Evolutionary conservation across 345 rosid species (phyloP).

Genomic region (Balakata baccata): DNA sequence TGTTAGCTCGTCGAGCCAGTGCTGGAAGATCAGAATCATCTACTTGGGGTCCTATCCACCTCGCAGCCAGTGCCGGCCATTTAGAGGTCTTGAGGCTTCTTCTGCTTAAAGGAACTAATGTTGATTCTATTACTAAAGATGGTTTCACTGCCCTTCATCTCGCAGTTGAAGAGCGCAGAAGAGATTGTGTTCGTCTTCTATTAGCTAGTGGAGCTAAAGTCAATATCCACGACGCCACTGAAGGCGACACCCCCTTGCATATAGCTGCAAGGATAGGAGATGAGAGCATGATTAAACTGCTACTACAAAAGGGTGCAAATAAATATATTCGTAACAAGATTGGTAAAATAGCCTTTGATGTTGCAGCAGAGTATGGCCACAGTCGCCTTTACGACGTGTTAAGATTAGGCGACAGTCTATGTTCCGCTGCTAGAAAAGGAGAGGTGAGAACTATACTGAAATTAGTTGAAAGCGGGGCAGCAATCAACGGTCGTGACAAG

Average conservation of each 20-base stretch:
- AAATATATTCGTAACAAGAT: conserved; percentile 42
- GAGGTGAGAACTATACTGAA: conserved; percentile 35
- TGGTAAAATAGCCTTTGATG: conserved; percentile 47
- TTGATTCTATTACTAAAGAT: conserved; percentile 42
- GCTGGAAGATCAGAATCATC: conserved; percentile 44
- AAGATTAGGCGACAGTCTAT: conserved; percentile 49
- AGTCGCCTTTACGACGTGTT: conserved; percentile 43
- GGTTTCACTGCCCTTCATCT: conserved; percentile 53
- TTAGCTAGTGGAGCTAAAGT: conserved; percentile 44
- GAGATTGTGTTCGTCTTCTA: conserved; percentile 45
- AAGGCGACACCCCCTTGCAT: conserved; percentile 55
- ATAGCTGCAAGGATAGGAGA: conserved; percentile 48
- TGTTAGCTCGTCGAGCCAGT: conserved; percentile 46
- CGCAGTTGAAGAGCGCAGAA: conserved; percentile 42
- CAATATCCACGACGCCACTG: conserved; percentile 23
- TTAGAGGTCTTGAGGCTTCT: conserved; percentile 49
- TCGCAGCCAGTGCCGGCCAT: conserved; percentile 45
- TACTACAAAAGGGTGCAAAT: conserved; percentile 50
- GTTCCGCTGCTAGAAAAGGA: conserved; percentile 53
- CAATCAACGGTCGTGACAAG: conserved; percentile 47
- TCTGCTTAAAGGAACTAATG: conserved; percentile 46
- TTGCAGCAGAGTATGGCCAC: conserved; percentile 53
- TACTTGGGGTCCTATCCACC: conserved; percentile 49
- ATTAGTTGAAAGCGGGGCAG: conserved; percentile 50
- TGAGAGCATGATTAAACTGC: conserved; percentile 47